phyloP scores from a whole-genome alignment of 345 rosid species.

The Euphorbia pulcherrima region DNA sequence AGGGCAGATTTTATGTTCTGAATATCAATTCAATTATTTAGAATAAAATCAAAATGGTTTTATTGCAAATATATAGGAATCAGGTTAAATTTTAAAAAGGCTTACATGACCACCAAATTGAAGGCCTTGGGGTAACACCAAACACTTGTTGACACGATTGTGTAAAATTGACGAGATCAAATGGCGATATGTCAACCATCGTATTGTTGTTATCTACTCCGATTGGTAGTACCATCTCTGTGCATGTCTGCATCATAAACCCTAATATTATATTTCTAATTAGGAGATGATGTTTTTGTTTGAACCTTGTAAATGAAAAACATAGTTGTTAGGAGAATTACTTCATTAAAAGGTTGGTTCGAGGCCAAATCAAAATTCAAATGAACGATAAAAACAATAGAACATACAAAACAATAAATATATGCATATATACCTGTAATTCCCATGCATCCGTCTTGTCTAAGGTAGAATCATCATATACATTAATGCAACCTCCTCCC shows the following conservation, averaged over 20 bases:
- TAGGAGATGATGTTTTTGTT: too few species aligned
- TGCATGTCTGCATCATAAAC: neutral
- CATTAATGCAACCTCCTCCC: conserved; percentile 19
- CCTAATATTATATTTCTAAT: too few species aligned
- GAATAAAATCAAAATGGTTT: neutral
- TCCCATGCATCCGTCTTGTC: conserved; percentile 7
- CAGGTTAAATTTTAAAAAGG: neutral
- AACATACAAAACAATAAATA: too few species aligned
- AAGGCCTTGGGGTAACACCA: conserved; percentile 14
- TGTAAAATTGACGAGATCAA: neutral
- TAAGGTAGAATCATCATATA: neutral
- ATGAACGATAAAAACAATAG: too few species aligned
- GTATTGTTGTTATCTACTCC: neutral
- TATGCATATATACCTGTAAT: neutral
- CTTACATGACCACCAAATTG: conserved; percentile 18
- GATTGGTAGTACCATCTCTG: neutral
- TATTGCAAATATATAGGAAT: neutral
- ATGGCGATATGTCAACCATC: conserved; percentile 12
- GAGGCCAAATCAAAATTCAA: too few species aligned
- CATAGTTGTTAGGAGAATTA: too few species aligned
- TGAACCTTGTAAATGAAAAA: too few species aligned
- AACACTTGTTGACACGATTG: neutral
- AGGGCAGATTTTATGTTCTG: conserved; percentile 1
- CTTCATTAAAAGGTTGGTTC: too few species aligned
- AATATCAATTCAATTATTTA: too few species aligned